Evolutionary conservation across 2,329 filamentous ascomycete species (phyloP), one percentile per base, ranked within the genome.

Genomic region (Aureobasidium namibiae): DNA sequence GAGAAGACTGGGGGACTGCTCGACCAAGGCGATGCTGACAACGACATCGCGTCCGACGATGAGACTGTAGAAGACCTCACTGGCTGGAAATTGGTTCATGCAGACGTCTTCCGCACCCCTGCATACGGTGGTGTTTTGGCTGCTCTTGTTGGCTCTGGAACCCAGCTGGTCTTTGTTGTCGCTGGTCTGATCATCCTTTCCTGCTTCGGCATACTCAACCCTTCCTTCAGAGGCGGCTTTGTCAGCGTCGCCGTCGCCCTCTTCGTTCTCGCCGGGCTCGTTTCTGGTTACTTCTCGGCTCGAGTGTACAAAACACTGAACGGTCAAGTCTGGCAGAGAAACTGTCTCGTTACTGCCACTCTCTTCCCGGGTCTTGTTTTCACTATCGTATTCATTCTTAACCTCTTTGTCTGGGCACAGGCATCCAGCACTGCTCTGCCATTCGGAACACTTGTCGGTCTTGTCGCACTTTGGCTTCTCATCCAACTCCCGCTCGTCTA

Each of bases 381-480:
- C 68, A 77, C 80, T 9, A 79, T 88, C 31, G 76, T 92, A 36
- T 90, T 95, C 73, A 80, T 92, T 52, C 80, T 95, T 61, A 95
- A 95, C 70, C 78, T 95, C 10, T 95, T 95, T 69, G 89, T 94
- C 61, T 95, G 90, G 90, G 86, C 89, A 0, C 89, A 95, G 73
- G 89, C 90, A 0, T 94, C 89, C 11, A 92, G 88, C 71, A 95
- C 90, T 1, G 90, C 90, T 1, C 86, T 95, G 34, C 90, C 90
- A 0, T 92, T 95, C 65, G 82, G 86, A 34, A 94, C 89, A 0
- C 78, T 95, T 3, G 69, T 94, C 33, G 87, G 78, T 8, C 82
- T 95, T 2, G 73, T 90, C 21, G 76, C 85, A 3, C 80, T 95
- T 8, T 95, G 90, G 90, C 82, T 95, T 14, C 84, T 91, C 63